Evolutionary conservation across 179 eudicot genomes (phyloP).

Genomic region (Drosera spatulata): DNA sequence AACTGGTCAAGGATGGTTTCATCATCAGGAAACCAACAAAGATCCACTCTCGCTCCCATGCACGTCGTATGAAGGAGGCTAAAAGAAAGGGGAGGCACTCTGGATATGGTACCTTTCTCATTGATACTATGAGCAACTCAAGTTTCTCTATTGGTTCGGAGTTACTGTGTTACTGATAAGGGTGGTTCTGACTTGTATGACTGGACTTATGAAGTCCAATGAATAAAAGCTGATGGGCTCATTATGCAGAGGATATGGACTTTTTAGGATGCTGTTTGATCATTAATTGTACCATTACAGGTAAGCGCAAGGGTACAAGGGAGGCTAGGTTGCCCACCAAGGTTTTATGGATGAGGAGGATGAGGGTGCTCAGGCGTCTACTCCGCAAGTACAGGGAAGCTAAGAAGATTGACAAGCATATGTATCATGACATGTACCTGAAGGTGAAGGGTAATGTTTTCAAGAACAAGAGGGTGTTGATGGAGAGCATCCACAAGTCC

Average conservation of each 20-base stretch:
- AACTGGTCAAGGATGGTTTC: constrained; percentile 23
- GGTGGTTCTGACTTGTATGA: too few species aligned
- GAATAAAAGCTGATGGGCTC: too few species aligned
- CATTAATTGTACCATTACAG: constrained; percentile 4
- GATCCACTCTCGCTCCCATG: constrained; percentile 47
- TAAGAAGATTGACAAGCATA: constrained; percentile 37
- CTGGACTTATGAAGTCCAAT: too few species aligned
- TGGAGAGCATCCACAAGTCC: constrained; percentile 44
- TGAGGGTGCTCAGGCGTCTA: constrained; percentile 37
- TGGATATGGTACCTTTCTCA: constrained; percentile 28
- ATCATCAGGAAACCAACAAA: constrained; percentile 40
- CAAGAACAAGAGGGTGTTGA: constrained; percentile 40
- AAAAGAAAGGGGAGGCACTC: constrained; percentile 50
- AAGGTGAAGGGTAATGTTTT: constrained; percentile 36
- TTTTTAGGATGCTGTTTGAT: too few species aligned
- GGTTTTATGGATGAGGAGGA: constrained; percentile 37
- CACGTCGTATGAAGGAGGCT: constrained; percentile 25
- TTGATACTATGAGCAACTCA: too few species aligned
- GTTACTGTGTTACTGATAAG: too few species aligned
- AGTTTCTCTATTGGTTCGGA: too few species aligned
- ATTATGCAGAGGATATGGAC: too few species aligned
- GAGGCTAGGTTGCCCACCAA: constrained; percentile 41
- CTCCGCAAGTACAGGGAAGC: constrained; percentile 36
- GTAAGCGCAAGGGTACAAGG: constrained; percentile 41
- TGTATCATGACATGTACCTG: constrained; percentile 41